These are phyloP conservation scores for Iberis pinnata DNA, from an alignment of 345 rosid genomes.

Conservation along the genomic window DNA sequence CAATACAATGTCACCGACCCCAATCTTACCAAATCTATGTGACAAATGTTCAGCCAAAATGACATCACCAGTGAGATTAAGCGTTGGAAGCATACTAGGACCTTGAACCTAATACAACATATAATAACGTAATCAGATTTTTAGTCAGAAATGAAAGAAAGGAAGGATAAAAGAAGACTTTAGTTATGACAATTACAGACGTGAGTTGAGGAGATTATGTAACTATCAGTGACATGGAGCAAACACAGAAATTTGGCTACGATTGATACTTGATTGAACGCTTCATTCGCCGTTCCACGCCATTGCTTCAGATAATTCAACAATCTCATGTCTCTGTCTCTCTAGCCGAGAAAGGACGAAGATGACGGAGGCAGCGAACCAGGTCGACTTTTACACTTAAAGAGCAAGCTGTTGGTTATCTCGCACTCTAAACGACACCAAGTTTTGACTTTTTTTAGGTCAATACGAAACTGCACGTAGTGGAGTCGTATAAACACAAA, in stretches of 20 bases:
- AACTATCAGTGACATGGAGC: slow-evolving; percentile 55
- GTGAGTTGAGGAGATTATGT: slow-evolving; percentile 47
- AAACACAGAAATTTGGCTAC: slow-evolving; percentile 35
- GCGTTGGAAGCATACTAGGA: slow-evolving; percentile 79
- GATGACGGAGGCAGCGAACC: no score
- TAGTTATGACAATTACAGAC: slow-evolving; percentile 44
- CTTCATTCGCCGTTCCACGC: slow-evolving; percentile 39
- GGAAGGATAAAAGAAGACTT: not conserved
- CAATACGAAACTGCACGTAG: no score
- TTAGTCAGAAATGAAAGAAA: not conserved
- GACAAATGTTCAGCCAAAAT: slow-evolving; percentile 56
- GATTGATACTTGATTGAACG: slow-evolving; percentile 16
- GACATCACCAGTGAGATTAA: slow-evolving; percentile 64
- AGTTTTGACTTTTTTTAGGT: no score
- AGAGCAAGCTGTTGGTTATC: no score
- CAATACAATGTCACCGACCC: slow-evolving; percentile 63
- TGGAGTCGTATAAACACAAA: no score
- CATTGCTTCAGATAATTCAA: slow-evolving; percentile 28
- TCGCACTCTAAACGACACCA: no score
- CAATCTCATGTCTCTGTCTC: not conserved
- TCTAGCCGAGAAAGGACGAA: no score
- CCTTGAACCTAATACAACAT: slow-evolving; percentile 52
- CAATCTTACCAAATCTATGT: slow-evolving; percentile 51
- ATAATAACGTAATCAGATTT: not conserved
- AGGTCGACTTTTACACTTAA: no score